Conservation (phyloP, 2,329 filamentous ascomycete genomes). For the Anthostomella pinea region DNA sequence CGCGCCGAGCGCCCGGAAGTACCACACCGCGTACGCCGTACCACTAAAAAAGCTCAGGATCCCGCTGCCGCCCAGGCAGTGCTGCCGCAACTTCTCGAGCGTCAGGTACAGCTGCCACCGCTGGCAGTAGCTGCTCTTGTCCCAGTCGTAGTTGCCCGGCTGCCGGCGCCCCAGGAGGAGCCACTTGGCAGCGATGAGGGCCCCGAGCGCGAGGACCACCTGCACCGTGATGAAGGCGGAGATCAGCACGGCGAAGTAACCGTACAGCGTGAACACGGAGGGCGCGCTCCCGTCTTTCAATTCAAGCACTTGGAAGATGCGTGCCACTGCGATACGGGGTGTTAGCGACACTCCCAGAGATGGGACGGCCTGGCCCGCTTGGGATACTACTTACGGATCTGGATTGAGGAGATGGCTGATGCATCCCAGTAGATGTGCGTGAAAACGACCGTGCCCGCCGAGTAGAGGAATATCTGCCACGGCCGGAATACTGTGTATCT, state of each 20-base stretch:
- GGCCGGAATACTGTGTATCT: slow-evolving; percentile 48
- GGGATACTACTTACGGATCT: too few species aligned
- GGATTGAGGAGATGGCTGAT: slow-evolving; percentile 45
- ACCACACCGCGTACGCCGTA: slow-evolving; percentile 49
- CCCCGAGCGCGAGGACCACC: slow-evolving; percentile 39
- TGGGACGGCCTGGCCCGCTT: too few species aligned
- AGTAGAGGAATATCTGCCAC: slow-evolving; percentile 49
- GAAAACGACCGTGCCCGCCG: slow-evolving; percentile 42
- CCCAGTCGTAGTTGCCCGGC: slow-evolving; percentile 56
- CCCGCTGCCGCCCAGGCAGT: slow-evolving; percentile 49
- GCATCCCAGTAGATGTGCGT: slow-evolving; percentile 51
- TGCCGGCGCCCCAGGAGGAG: slow-evolving; percentile 46
- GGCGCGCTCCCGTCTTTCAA: slow-evolving; percentile 3
- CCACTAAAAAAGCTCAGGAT: slow-evolving; percentile 52
- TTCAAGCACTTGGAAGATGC: too few species aligned
- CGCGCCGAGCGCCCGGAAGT: slow-evolving; percentile 53
- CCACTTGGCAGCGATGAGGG: slow-evolving; percentile 51
- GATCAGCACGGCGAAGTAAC: slow-evolving; percentile 39
- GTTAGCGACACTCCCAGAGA: too few species aligned
- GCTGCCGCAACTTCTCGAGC: slow-evolving; percentile 48
- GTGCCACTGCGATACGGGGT: too few species aligned
- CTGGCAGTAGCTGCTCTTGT: slow-evolving; percentile 54
- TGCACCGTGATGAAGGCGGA: slow-evolving; percentile 42
- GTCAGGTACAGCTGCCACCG: slow-evolving; percentile 55
- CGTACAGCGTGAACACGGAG: slow-evolving; percentile 35